phyloP scores from a whole-genome alignment of 306 rosid genomes.

The Fragaria vesca region DNA sequence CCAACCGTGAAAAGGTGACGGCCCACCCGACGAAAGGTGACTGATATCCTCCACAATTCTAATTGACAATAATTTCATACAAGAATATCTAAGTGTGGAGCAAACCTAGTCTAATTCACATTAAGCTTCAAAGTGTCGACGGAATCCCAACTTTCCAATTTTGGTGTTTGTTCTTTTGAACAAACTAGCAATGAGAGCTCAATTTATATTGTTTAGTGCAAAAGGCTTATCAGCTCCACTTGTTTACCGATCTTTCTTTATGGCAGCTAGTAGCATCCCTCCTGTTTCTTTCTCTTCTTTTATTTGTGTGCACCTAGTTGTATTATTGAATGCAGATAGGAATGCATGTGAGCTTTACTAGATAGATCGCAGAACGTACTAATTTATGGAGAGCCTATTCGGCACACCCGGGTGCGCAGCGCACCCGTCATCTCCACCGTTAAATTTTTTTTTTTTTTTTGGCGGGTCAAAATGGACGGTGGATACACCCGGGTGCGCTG shows the following conservation, averaged over 20 bases:
- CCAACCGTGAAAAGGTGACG: constrained; percentile 32
- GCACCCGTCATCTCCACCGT: no score
- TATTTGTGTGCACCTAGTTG: not conserved
- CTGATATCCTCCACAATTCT: constrained; percentile 26
- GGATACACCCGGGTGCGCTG: no score
- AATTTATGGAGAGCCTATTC: no score
- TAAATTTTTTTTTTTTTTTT: no score
- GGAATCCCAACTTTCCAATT: constrained; percentile 13
- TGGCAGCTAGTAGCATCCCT: constrained; percentile 8
- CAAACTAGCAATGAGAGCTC: not conserved
- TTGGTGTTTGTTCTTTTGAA: constrained; percentile 1
- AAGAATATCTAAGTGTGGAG: constrained; percentile 10
- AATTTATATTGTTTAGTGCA: not conserved
- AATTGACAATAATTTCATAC: constrained; percentile 9
- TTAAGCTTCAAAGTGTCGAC: not conserved
- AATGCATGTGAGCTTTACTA: constrained; percentile 19
- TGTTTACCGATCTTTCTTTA: constrained; percentile 7
- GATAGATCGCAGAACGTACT: not conserved
- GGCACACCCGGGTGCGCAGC: no score
- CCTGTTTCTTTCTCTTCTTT: not conserved
- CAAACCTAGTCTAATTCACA: not conserved
- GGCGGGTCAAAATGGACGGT: no score
- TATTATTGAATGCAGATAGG: not conserved
- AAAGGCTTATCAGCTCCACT: constrained; percentile 9
- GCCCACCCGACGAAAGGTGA: constrained; percentile 27